These are phyloP conservation scores for Persicaria maculosa DNA, from an alignment of 148 eudicot species.

Conservation along the genomic window DNA sequence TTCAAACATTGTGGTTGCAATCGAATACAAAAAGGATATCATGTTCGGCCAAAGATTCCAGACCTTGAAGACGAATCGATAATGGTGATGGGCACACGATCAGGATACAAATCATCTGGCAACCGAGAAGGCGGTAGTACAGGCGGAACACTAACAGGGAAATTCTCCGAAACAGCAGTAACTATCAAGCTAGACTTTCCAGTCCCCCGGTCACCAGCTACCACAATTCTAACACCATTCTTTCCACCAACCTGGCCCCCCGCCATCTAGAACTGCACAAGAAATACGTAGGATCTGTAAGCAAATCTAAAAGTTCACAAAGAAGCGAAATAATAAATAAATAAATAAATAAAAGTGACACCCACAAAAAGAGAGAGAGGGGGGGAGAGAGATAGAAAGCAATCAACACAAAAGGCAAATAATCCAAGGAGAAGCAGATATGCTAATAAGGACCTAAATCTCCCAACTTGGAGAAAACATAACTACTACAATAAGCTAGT, in stretches of 20 bases:
- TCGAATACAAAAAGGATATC: neutral
- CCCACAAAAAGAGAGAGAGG: neutral
- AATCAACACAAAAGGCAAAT: neutral
- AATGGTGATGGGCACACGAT: slow-evolving; percentile 70
- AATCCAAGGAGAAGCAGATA: neutral
- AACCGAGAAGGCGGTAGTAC: slow-evolving; percentile 77
- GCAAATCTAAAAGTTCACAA: neutral
- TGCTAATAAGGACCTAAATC: neutral
- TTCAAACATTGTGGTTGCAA: slow-evolving; percentile 3
- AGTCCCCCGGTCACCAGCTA: slow-evolving; percentile 82
- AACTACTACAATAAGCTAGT: neutral
- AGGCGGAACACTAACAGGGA: slow-evolving; percentile 56
- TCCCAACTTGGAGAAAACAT: neutral
- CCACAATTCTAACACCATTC: slow-evolving; percentile 64
- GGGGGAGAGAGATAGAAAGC: neutral
- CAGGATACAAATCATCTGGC: slow-evolving; percentile 76
- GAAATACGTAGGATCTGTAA: neutral
- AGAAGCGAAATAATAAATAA: neutral
- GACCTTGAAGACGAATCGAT: slow-evolving; percentile 85
- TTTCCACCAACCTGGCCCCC: slow-evolving; percentile 12
- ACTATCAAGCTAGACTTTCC: slow-evolving; percentile 87
- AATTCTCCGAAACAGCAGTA: slow-evolving; percentile 71
- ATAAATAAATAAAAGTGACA: neutral
- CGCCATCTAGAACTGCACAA: slow-evolving; percentile 18
- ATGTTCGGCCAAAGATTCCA: neutral